Evolutionary conservation across 495 filamentous ascomycete genomes (phyloP), one percentile per base, ranked within the genome.

Genomic region (Xylaria curta): DNA sequence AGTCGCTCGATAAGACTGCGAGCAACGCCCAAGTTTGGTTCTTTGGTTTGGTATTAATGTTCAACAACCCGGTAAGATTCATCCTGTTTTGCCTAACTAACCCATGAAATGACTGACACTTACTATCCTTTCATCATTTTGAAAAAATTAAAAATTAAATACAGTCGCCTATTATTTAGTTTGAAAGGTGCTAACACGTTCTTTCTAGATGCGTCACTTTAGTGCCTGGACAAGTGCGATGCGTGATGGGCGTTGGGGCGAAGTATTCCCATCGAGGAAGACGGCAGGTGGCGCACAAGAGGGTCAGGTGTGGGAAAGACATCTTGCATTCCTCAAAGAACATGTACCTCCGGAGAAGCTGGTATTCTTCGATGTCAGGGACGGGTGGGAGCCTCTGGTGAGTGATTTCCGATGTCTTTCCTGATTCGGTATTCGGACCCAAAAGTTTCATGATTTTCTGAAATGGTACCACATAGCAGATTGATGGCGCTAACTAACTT

Each of bases 1-100:
- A 71, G 66, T 81, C 78, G 63, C 76, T 79, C 13, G 74, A 75
- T 42, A 73, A 73, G 10, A 71, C 77, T 10, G 69, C 76, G 26
- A 73, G 73, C 46, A 66, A 67, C 4, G 71, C 73, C 15, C 63
- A 73, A 33, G 64, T 67, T 42, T 79, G 76, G 76, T 80, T 76
- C 63, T 56, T 71, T 46, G 21, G 69, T 19, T 10, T 59, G 0
- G 61, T 56, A 15, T 66, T 71, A 6, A 71, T 71, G 69, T 71
- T 71, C 26, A 71, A 71, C 21, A 66, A 66, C 31, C 69, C 69
- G 49, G 69, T 71, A 71, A 59, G 69, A 21, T 40, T 33, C 8
- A 51, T 26, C 13, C 2, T 28, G 15, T 28, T 54, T 54, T 28
- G 21, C 28, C 17, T 28, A 54, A 54, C 24, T 13, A 28, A 4